A percentile compares a stretch with the other conserved stretches of the same genome.
These are phyloP conservation scores for Spergularia azorica DNA, from an alignment of 179 eudicot genomes.

Conservation along the genomic window DNA sequence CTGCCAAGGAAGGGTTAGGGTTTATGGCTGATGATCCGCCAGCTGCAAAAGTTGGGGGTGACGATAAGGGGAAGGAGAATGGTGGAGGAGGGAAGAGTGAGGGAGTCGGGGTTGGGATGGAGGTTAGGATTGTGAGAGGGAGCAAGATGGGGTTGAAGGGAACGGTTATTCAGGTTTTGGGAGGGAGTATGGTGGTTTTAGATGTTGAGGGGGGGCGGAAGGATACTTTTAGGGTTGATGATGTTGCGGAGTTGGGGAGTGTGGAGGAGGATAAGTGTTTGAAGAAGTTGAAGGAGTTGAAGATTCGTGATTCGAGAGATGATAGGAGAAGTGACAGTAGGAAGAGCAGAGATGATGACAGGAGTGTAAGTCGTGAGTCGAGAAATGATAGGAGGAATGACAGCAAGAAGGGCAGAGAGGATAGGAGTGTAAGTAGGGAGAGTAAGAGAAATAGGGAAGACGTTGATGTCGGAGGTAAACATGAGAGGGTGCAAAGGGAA, in stretches of 20 bases:
- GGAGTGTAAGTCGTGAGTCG: constrained; percentile 31
- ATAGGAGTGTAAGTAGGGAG: constrained; percentile 18
- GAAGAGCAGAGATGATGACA: constrained; percentile 31
- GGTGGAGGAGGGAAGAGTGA: neutral
- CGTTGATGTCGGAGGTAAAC: constrained; percentile 16
- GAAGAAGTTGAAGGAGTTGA: constrained; percentile 60
- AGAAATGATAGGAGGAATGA: constrained; percentile 26
- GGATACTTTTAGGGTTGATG: constrained; percentile 34
- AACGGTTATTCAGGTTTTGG: constrained; percentile 33
- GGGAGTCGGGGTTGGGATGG: constrained; percentile 36
- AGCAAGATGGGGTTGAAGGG: constrained; percentile 60
- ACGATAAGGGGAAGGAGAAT: constrained; percentile 17
- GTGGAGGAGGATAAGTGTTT: constrained; percentile 67
- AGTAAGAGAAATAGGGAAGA: constrained; percentile 42
- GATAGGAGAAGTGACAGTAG: constrained; percentile 22
- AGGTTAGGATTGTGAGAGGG: constrained; percentile 57
- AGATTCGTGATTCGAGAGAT: constrained; percentile 35
- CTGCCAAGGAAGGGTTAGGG: constrained; percentile 75
- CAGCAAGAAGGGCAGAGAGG: constrained; percentile 32
- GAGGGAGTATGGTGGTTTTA: constrained; percentile 47
- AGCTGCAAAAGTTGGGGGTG: constrained; percentile 7
- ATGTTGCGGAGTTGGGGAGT: constrained; percentile 71
- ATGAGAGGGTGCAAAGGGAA: constrained; percentile 31
- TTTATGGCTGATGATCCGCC: constrained; percentile 32
- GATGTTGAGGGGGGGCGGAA: constrained; percentile 44